phyloP scores from a whole-genome alignment of 495 filamentous ascomycete species.

The Trichoderma virens region DNA sequence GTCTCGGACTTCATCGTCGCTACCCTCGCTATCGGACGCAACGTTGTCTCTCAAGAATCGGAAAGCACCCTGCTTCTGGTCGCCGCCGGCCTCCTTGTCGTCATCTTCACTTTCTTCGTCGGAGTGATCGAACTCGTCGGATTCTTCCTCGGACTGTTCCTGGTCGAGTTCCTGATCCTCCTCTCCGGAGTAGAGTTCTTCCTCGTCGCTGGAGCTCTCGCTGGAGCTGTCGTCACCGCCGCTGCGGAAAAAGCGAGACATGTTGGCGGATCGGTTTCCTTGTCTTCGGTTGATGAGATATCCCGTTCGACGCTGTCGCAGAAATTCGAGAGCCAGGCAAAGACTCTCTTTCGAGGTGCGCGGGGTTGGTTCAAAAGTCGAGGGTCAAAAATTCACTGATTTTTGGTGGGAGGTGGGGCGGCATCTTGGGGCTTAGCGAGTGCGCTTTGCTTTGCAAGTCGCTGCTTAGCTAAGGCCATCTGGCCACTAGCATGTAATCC shows the following conservation, averaged over 20 bases:
- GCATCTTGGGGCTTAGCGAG: constrained; percentile 9
- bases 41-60: constrained; percentile 72
- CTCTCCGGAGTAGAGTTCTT: constrained; percentile 76
- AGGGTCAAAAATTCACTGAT: constrained; percentile 10
- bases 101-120: constrained; percentile 47
- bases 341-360: constrained; percentile 3
- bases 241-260: constrained; percentile 95
- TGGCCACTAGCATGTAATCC: neutral
- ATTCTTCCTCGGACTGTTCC: constrained; percentile 35
- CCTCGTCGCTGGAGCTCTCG: constrained; percentile 79
- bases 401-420: constrained; percentile 12
- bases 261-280: constrained; percentile 31
- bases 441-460: neutral
- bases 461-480: neutral
- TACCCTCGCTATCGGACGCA: constrained; percentile 70
- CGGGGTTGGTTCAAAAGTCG: constrained; percentile 9
- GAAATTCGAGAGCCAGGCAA: neutral
- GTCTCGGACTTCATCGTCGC: constrained; percentile 71
- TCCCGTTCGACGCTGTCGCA: neutral
- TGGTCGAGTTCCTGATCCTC: constrained; percentile 54
- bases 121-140: constrained; percentile 39
- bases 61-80: constrained; percentile 59
- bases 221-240: constrained; percentile 81
- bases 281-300: neutral
- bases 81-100: constrained; percentile 56